Evolutionary conservation across 805 yeast species (phyloP).

Genomic region (Trichomonascus vanleenenianus): DNA sequence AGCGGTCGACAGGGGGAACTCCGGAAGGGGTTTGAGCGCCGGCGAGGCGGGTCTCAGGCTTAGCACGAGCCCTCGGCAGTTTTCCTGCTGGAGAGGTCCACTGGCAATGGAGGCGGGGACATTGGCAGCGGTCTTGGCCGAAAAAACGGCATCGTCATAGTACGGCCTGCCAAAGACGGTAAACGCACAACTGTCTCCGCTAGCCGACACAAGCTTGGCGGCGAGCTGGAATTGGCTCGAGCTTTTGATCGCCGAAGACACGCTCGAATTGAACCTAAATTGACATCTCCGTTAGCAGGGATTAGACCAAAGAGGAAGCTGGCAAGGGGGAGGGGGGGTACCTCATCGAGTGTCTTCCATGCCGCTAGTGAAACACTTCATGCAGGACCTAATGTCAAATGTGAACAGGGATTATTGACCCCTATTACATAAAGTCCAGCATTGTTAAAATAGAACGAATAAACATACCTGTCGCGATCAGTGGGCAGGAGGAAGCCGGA

Average conservation of each 20-base stretch:
- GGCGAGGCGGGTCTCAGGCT: constrained; percentile 1
- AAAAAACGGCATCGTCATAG: constrained; percentile 3
- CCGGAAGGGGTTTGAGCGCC: background rate
- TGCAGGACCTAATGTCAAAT: too few relatives aligned
- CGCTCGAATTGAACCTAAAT: constrained; percentile 2
- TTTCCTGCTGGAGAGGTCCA: background rate
- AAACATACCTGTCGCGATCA: constrained; percentile 11
- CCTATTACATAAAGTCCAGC: background rate
- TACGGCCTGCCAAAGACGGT: constrained; percentile 12
- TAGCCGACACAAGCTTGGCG: constrained; percentile 8
- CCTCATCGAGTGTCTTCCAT: background rate
- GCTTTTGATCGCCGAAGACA: constrained; percentile 8
- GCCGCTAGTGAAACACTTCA: background rate
- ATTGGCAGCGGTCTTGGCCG: background rate
- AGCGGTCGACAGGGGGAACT: background rate
- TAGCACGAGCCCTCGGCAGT: constrained; percentile 3
- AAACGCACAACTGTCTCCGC: constrained; percentile 4
- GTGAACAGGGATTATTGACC: too few relatives aligned
- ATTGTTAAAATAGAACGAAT: background rate
- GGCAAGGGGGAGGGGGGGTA: background rate
- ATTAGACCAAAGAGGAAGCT: background rate
- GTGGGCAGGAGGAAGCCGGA: constrained; percentile 16
- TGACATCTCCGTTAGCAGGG: background rate
- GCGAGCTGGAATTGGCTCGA: constrained; percentile 4
- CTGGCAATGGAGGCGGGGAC: background rate